Conservation (phyloP, 129 eudicot species). For the Pittosporum tobira region DNA sequence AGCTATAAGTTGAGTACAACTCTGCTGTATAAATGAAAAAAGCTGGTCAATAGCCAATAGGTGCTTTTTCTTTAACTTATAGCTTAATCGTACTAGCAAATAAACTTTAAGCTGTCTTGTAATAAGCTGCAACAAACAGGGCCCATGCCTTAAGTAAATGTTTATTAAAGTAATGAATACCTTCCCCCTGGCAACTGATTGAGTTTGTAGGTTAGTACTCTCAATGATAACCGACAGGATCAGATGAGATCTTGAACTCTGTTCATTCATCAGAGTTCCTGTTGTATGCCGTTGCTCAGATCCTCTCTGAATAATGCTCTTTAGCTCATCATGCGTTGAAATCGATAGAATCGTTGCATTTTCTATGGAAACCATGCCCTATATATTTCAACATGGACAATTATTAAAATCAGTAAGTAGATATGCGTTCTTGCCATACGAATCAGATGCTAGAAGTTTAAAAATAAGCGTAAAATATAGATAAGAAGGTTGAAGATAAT, state of each 20-base stretch:
- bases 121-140: too few species aligned
- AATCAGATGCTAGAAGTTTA: neutral
- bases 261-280: constrained; percentile 91
- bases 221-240: constrained; percentile 75
- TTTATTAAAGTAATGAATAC: constrained; percentile 23
- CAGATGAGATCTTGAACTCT: constrained; percentile 90
- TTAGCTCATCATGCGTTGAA: constrained; percentile 72
- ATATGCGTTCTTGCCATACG: neutral
- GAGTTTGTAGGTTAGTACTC: constrained; percentile 93
- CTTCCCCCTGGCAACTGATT: constrained; percentile 89
- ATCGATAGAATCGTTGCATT: constrained; percentile 62
- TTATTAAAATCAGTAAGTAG: neutral
- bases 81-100: too few species aligned
- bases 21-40: too few species aligned
- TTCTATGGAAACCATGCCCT: constrained; percentile 97
- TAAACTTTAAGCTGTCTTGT: too few species aligned
- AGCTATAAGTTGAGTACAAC: too few species aligned
- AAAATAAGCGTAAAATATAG: neutral
- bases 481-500: neutral
- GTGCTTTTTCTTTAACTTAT: too few species aligned
- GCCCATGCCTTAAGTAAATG: neutral
- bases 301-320: constrained; percentile 71
- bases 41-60: too few species aligned
- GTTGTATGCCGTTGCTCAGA: constrained; percentile 92
- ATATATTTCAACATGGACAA: constrained; percentile 3